Evolutionary conservation across 805 yeast species (phyloP), one percentile per base, ranked within the genome.

Genomic region (Candida ficus): DNA sequence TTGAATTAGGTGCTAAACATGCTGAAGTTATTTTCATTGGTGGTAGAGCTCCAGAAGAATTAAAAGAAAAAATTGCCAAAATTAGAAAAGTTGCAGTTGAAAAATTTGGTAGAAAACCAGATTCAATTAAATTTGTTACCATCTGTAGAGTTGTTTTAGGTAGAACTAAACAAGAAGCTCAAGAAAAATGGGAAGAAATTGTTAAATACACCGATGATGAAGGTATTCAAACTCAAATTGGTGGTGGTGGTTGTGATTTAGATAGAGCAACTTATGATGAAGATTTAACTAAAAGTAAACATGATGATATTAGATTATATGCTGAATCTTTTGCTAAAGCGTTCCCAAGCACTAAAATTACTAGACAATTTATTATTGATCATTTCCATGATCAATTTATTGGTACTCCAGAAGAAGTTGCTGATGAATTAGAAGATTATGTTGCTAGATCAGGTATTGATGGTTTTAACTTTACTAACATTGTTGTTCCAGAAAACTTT

Each of bases 221-320:
- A 42, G 73, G 70, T 14, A 68, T 67, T 5, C 66, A 63, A 38
- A 68, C 66, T 1, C 66, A 68, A 44, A 58, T 71, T 21, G 74
- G 73, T 11, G 68, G 73, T 29, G 39, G 63, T 64, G 69, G 10
- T 18, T 29, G 19, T 70, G 71, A 11, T 56, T 65, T 37, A 68
- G 66, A 41, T 48, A 67, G 26, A 52, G 57, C 20, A 50, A 54
- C 37, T 43, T 36, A 35, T 36, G 46, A 42, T 20, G 45, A 42
- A 31, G 46, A 43, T 32, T 26, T 43, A 17, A 37, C 40, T 13
- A 21, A 41, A 26, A 25, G 27, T 13, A 16, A 33, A 12, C 28
- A 36, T 26, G 41, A 33, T 28, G 44, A 33, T 12, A 29, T 37
- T 21, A 54, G 47, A 34, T 47, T 48, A 16, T 49, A 45, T 14